Evolutionary conservation across 805 yeast species (phyloP), one percentile per base, ranked within the genome.

Genomic region (Geotrichum ghanense): DNA sequence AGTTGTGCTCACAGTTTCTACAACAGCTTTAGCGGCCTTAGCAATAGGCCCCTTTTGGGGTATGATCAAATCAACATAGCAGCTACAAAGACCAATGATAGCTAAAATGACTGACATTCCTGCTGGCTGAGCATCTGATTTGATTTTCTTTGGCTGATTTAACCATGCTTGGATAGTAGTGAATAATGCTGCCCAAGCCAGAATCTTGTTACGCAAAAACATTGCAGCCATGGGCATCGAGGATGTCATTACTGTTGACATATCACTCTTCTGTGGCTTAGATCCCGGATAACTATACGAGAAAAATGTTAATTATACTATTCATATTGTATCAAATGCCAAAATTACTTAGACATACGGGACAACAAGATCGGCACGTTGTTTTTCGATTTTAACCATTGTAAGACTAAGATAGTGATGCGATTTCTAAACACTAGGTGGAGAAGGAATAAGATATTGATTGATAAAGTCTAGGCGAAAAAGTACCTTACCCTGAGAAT

Each of bases 171-270:
- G 67, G 22, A 64, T 41, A 27, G 66, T 57, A 7, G 64, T 51
- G 52, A 65, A 65, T 40, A 65, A 43, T 21, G 67, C 62, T 22
- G 63, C 54, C 69, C 69, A 65, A 17, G 64, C 54, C 48, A 65
- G 51, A 46, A 63, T 45, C 54, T 61, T 60, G 48, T 66, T 62
- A 45, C 63, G 50, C 55, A 65, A 48, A 47, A 65, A 63, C 65
- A 65, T 65, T 46, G 67, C 69, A 14, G 62, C 63, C 55, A 65
- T 53, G 17, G 69, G 69, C 51, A 65, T 48, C 6, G 64, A 49
- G 49, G 37, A 31, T 5, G 37, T 31, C 37, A 31, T 31, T 16
- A 31, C 37, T 10, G 37, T 6, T 6, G 37, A 9, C 37, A 31
- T 31, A 31, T 31, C 37, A 31, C 16, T 31, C 37, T 31, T 31